Base-by-base conservation (phyloP, 2,329 filamentous ascomycete species). In the Claviceps digitariae region DNA sequence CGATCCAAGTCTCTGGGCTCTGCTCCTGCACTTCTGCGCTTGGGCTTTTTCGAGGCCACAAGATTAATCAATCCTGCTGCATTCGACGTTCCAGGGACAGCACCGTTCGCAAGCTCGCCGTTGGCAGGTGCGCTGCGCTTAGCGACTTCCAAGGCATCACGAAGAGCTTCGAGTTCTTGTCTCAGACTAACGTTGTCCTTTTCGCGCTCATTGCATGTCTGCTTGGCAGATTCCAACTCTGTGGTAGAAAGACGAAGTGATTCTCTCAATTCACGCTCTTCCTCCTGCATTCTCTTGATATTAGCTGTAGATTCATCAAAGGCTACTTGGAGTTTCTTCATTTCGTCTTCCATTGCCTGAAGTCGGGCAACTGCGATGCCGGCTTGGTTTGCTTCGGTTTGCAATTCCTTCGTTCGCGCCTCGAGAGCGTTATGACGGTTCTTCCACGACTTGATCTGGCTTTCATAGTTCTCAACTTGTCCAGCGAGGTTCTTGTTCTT, bases 381-480 rank as follows among this genome's bases (percentile, higher is more conserved):
- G 52, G 91, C 93, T 72, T 97, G 91, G 69, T 98, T 98, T 56
- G 93, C 93, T 69, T 98, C 93, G 36, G 86, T 85, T 69, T 98
- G 93, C 53, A 98, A 77, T 66, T 98, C 93, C 73, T 95, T 95
- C 48, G 90, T 86, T 53, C 90, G 82, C 52, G 83, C 83, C 70
- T 98, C 93, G 58, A 97, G 77, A 23, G 87, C 84, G 63, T 90
- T 95, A 71, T 95, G 89, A 59, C 90, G 82, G 62, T 82, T 90
- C 74, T 95, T 90, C 88, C 90, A 96, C 29, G 89, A 94, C 69
- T 94, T 94, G 72, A 98, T 83, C 70, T 98, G 93, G 60, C 79
- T 84, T 68, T 98, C 91, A 72, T 97, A 96, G 68, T 87, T 96
- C 70, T 96, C 89, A 49, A 98, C 85, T 69, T 97, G 90, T 38